These are phyloP conservation scores for Orbilia oligospora DNA, from an alignment of 2,329 filamentous ascomycete genomes.

Conservation along the genomic window DNA sequence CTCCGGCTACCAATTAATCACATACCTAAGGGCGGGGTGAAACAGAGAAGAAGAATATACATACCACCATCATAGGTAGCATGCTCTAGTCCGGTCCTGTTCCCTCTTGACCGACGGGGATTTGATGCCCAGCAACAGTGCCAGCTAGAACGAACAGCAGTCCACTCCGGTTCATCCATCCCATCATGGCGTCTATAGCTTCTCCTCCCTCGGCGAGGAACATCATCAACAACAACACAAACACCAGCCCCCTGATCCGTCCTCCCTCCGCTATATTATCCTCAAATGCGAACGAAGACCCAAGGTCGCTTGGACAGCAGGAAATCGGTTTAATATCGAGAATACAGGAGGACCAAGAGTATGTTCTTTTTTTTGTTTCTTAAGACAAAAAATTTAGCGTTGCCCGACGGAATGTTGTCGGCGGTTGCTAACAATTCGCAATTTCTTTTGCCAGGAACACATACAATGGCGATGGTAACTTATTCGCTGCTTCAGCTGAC, in stretches of 20 bases:
- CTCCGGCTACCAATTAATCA: not conserved
- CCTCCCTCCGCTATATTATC: not conserved
- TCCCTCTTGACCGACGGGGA: not conserved
- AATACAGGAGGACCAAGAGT: slow-evolving; percentile 56
- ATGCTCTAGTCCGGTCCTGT: not conserved
- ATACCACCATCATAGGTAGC: not conserved
- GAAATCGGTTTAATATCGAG: slow-evolving; percentile 56
- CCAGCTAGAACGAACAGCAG: not conserved
- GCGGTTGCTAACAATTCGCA: slow-evolving; percentile 31
- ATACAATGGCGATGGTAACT: slow-evolving; percentile 49
- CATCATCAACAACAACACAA: slow-evolving; percentile 49
- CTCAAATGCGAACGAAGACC: slow-evolving; percentile 44
- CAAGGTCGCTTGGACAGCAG: slow-evolving; percentile 50
- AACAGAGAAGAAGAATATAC: too few relatives aligned
- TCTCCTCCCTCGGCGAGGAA: slow-evolving; percentile 43
- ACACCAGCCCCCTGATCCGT: slow-evolving; percentile 40
- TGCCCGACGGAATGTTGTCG: slow-evolving; percentile 25
- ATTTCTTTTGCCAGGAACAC: slow-evolving; percentile 37
- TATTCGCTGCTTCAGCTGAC: slow-evolving; percentile 37
- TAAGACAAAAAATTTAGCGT: not conserved
- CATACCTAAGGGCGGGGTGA: not conserved
- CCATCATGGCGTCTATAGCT: slow-evolving; percentile 46
- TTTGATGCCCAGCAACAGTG: not conserved
- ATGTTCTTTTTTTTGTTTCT: slow-evolving; percentile 13
- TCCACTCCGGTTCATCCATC: not conserved